These are phyloP conservation scores for Colletotrichum sp. DNA, from an alignment of 2,329 filamentous ascomycete species.

Conservation along the genomic window DNA sequence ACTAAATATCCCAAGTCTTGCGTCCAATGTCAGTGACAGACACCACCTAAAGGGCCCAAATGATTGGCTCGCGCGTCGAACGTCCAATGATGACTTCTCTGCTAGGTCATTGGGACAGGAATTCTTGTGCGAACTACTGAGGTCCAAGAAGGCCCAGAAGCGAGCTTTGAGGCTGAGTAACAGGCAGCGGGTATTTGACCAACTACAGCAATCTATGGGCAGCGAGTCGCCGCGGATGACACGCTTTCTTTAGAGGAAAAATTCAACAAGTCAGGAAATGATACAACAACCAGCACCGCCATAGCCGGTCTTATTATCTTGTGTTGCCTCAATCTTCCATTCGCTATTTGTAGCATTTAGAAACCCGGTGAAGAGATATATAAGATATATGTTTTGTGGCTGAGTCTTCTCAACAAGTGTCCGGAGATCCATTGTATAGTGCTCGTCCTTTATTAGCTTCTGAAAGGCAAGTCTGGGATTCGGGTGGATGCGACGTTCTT, in stretches of 20 bases:
- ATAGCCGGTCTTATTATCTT: background rate
- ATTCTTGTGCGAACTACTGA: background rate
- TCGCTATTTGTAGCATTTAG: background rate
- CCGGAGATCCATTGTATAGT: background rate
- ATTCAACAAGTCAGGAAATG: background rate
- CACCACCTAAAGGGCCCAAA: background rate
- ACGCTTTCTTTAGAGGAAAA: background rate
- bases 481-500: rapidly evolving
- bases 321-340: background rate
- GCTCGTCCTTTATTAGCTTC: background rate
- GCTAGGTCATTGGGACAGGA: background rate
- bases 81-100: background rate
- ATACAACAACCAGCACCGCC: background rate
- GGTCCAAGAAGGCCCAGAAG: background rate
- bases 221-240: background rate
- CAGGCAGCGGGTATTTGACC: background rate
- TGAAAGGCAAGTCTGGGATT: background rate
- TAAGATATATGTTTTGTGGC: background rate
- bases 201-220: background rate
- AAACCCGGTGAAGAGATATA: background rate
- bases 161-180: background rate
- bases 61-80: background rate
- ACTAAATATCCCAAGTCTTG: background rate
- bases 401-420: background rate
- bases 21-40: background rate